Conservation (phyloP, 306 rosid species). For the Nissolia schottii region DNA sequence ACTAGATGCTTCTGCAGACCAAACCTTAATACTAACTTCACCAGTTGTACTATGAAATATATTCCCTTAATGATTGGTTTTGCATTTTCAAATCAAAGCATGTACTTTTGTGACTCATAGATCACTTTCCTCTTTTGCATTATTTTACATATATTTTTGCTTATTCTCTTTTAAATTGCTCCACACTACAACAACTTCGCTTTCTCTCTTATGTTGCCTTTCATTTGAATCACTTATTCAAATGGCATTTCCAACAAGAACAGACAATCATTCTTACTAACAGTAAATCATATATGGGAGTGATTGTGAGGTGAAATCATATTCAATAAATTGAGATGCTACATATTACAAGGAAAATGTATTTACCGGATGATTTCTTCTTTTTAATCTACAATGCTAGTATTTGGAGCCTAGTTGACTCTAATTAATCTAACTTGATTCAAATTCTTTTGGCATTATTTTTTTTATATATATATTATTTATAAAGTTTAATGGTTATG, state of each 20-base stretch:
- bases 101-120: not conserved
- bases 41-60: not conserved
- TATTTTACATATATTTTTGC: not conserved
- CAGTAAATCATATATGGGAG: not conserved
- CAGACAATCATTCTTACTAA: not conserved
- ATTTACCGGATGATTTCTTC: too few species aligned
- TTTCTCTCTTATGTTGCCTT: not conserved
- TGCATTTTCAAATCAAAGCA: not conserved
- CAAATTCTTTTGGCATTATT: too few species aligned
- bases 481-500: too few species aligned
- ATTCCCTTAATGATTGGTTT: not conserved
- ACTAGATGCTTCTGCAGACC: not conserved
- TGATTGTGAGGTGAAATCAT: not conserved
- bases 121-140: not conserved
- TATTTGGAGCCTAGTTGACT: too few species aligned
- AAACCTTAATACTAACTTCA: not conserved
- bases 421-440: too few species aligned
- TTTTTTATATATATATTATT: too few species aligned
- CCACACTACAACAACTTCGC: not conserved
- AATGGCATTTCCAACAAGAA: not conserved
- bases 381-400: too few species aligned
- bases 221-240: not conserved
- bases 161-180: not conserved
- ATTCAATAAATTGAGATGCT: not conserved
- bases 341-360: too few species aligned